Evolutionary conservation across 2,329 filamentous ascomycete genomes (phyloP), one percentile per base, ranked within the genome.

Genomic region (Aquanectria penicillioides): DNA sequence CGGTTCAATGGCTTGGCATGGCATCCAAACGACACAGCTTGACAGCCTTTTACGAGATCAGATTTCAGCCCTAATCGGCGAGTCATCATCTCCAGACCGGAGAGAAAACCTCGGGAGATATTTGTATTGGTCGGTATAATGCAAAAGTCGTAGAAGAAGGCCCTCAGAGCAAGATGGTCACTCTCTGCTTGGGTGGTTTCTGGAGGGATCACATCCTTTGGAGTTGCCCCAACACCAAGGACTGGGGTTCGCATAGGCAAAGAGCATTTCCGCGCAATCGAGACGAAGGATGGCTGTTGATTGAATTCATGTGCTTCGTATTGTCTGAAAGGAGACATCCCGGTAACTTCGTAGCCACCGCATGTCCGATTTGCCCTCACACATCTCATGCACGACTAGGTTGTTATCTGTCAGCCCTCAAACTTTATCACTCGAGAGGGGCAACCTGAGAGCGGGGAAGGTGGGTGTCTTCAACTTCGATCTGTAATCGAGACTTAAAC

Each of bases 91-190:
- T 51, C 48, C 5, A 51, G 17, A 13, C 23, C 34, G 5, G 48
- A 37, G 9, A 51, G 48, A 10, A 51, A 51, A 5, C 48, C 48
- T 1, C 36, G 20, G 11, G 48, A 51, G n/a, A 40, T 12, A 1
- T 15, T 9, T 5, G 48, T 17, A 13, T 51, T 38, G 8, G 48
- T 29, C 25, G 48, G 20, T 11, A 22, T 11, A 8, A 51, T 20
- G 18, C 48, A 51, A 34, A 51, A 51, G 48, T 51, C 48, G n/a
- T 40, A 51, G 15, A 51, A 41, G 26, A 51, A 51, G 12, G 48
- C 34, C n/a, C 48, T 28, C 12, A 51, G 15, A 5, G 33, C 33
- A 6, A 31, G 33, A 12, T 37, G 34, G 15, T 28, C 20, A 1
- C 34, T 28, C 11, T 37, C 26, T 33, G 48, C 23, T 12, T 20